Percentiles rank a stretch among this genome's conserved stretches.
Conservation (phyloP, 129 eudicot genomes). For the Rutidosis leptorrhynchoides region DNA sequence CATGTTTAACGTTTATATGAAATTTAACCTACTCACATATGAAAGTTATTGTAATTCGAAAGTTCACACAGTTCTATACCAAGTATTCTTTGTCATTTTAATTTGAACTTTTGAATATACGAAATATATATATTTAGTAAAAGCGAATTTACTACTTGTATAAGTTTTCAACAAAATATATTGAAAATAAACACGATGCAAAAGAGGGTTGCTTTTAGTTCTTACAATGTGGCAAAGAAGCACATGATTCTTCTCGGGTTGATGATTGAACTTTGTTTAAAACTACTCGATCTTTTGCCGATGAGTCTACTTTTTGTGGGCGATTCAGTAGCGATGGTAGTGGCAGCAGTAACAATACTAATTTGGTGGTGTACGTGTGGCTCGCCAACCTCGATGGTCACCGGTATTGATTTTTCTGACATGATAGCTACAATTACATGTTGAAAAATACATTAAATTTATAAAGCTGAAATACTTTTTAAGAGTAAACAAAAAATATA, state of each 20-base stretch:
- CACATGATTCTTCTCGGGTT: constrained; percentile 71
- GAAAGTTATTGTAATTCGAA: too few species aligned
- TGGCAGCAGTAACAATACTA: constrained; percentile 39
- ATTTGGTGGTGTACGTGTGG: constrained; percentile 60
- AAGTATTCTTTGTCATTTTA: too few species aligned
- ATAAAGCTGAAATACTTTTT: background rate
- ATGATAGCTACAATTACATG: constrained; percentile 34
- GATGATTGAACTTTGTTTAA: constrained; percentile 48
- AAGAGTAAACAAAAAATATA: background rate
- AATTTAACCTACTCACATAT: too few species aligned
- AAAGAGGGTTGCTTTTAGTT: constrained; percentile 38
- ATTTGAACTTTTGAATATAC: too few species aligned
- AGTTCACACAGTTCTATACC: too few species aligned
- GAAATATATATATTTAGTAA: too few species aligned
- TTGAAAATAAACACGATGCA: background rate
- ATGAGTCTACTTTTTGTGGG: constrained; percentile 36
- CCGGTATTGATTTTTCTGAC: constrained; percentile 45
- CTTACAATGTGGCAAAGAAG: constrained; percentile 86
- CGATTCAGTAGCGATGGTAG: constrained; percentile 20
- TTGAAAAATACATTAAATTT: background rate
- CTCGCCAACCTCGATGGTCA: constrained; percentile 34
- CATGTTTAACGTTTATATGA: too few species aligned
- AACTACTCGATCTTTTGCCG: constrained; percentile 46
- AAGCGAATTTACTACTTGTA: too few species aligned
- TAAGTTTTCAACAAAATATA: background rate